Evolutionary conservation across 345 rosid species (phyloP), one percentile per base, ranked within the genome.

Genomic region (Tarenaya hassleriana): DNA sequence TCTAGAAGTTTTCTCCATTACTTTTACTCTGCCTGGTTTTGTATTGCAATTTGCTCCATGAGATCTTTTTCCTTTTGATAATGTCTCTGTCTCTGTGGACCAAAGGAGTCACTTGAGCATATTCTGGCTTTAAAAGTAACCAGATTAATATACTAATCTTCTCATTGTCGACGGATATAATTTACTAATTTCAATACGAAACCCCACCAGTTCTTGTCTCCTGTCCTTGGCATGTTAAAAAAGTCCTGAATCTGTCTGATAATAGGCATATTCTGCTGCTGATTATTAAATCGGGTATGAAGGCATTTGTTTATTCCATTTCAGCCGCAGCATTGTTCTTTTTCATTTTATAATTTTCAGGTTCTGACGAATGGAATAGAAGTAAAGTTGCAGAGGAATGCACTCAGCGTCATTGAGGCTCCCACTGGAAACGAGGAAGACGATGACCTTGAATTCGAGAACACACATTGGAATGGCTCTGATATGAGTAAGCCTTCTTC

Each of bases 351-450:
- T 9, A 7, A 8, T 29, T 47, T 55, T 33, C 59, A 92, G 98
- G 98, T 92, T 41, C 82, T 92, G 50, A 92, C 98, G 0, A 92
- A 92, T 67, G 98, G 98, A 29, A 88, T 88, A 20, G 98, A 92
- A 75, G 98, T 92, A 33, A 92, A 92, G 71, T 76, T 92, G 45
- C 98, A 92, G 77, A 76, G 98, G 64, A 92, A 92, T 77, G 98
- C 98, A 0, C 98, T 92, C 11, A 88, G 97, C 56, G 97, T 92
- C 61, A 64, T 92, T 53, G 98, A 88, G 81, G 80, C 80, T 64
- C 95, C 98, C 24, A 88, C 90, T n/a, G 98, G 98, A 18, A 81
- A 88, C 40, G 98, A 91, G 67, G 98, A 76, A 10, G 96, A 84
- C 46, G 95, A 79, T n/a, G 72, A 68, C 50, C 75, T 83, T 53